Base-by-base conservation (phyloP, 2,329 filamentous ascomycete species). In the Aspergillus sclerotialis region DNA sequence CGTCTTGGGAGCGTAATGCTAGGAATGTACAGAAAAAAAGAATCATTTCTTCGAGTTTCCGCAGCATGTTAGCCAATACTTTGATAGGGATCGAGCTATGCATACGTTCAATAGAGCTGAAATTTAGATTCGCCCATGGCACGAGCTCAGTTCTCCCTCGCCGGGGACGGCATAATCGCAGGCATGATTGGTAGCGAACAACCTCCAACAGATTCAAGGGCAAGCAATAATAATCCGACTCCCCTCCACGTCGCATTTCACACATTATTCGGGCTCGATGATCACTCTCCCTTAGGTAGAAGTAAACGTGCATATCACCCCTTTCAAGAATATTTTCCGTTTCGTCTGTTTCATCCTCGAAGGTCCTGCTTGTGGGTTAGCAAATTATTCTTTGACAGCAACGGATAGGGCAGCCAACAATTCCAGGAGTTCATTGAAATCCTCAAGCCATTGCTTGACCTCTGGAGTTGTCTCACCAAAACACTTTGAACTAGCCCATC, bases 1-100 rank as follows among this genome's bases (percentile, higher is more conserved):
- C 52, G 46, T 79, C 75, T 45, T 78, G 74, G 7, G 67, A 65
- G 40, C 77, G 76, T 55, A 79, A 67, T 1, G 74, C 73, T 7
- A 77, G 52, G 36, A 76, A 69, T 0, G 70, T 70, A 40, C 66
- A 71, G 49, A 73, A 75, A 53, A 78, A 77, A 1, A 75, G 49
- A 3, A 75, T 70, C 67, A 78, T 70, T 30, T 64, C 70, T 74
- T 29, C 4, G 7, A 12, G n/a, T 8, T 26, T 46, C 21, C 44
- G 39, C 16, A 2, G 19, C 14, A 8, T 8, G 3, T 19, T 19
- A 21, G 16, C n/a, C n/a, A 30, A 27, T 40, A 34, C 40, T 17
- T 7, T 16, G 24, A 9, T 18, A n/a, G 11, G 19, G 13, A n/a
- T n/a, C n/a, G 28, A 49, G n/a, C n/a, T n/a, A n/a, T n/a, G n/a